phyloP scores from a whole-genome alignment of 371 early-diverging fungal genomes.

The Capniomyces stellatus region DNA sequence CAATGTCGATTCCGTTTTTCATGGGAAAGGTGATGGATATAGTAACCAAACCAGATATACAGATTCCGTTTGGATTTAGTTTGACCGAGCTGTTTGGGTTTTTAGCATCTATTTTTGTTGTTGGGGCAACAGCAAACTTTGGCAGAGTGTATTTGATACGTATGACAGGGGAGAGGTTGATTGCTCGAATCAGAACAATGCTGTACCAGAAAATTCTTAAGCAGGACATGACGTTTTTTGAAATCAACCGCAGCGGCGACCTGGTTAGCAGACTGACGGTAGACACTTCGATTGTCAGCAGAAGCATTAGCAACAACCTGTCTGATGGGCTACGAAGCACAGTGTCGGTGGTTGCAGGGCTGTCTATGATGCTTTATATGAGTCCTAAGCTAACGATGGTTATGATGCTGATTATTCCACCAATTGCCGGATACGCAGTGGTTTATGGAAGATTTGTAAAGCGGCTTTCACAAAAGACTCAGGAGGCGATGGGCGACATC shows the following conservation, averaged over 20 bases:
- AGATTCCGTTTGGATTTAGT: constrained; percentile 28
- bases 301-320: constrained; percentile 55
- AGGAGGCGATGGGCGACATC: constrained; percentile 48
- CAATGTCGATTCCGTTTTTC: constrained; percentile 52
- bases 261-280: constrained; percentile 53
- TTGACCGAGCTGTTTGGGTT: constrained; percentile 35
- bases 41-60: constrained; percentile 26
- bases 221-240: constrained; percentile 60
- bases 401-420: constrained; percentile 62
- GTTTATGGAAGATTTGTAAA: constrained; percentile 55
- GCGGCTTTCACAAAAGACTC: constrained; percentile 39
- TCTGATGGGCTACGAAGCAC: constrained; percentile 54
- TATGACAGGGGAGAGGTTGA: constrained; percentile 51
- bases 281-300: constrained; percentile 58
- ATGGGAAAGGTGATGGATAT: constrained; percentile 69
- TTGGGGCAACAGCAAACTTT: constrained; percentile 56
- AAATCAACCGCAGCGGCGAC: constrained; percentile 55
- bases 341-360: constrained; percentile 35
- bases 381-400: constrained; percentile 49
- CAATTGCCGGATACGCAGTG: constrained; percentile 48
- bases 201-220: constrained; percentile 33
- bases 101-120: constrained; percentile 32
- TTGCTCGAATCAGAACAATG: constrained; percentile 36
- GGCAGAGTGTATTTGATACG: constrained; percentile 55
- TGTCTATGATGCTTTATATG: constrained; percentile 52